Evolutionary conservation across 2,329 filamentous ascomycete species (phyloP), one percentile per base, ranked within the genome.

Genomic region (Beauveria scarabaeidicola): DNA sequence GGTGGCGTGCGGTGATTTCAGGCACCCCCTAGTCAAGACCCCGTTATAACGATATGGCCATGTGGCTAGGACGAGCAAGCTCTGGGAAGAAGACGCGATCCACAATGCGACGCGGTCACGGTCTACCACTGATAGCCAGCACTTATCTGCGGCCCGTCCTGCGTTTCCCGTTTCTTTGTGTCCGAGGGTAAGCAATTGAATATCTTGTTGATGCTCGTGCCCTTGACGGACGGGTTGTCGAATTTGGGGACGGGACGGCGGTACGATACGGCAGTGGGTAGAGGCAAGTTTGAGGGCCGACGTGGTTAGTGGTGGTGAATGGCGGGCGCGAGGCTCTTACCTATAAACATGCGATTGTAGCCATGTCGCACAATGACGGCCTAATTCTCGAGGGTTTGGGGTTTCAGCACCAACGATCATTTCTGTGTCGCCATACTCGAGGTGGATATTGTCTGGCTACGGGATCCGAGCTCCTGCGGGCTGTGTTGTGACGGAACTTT

Each of bases 1-100:
- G 41, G 54, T 61, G 51, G 60, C 51, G 55, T 59, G 60, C 52
- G 56, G 56, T 50, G 52, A 59, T 59, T 61, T 53, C 38, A 61
- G 52, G n/a, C 36, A 58, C 59, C 41, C 41, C 60, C 55, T 38
- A 54, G 23, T 32, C 15, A 19, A 15, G n/a, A 25, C 60, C 56
- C 56, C 56, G 60, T 59, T 61, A 56, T 15, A 55, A 17, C 19
- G 25, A 61, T 61, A 56, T 51, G 21, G 21, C 19, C 41, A 46
- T 53, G 40, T 40, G 44, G 58, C 32, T 32, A 50, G 51, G 47
- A 58, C 47, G 53, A 40, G 46, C 41, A 44, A 56, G 52, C 41
- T 38, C 36, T 44, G 19, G 38, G 38, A 52, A 51, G 21, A 19
- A 38, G 38, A 46, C 46, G 55, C 56, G 40, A 29, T 58, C 56